phyloP scores from a whole-genome alignment of 1,284 basidiomycete species.

The Quambalaria eucalypti region DNA sequence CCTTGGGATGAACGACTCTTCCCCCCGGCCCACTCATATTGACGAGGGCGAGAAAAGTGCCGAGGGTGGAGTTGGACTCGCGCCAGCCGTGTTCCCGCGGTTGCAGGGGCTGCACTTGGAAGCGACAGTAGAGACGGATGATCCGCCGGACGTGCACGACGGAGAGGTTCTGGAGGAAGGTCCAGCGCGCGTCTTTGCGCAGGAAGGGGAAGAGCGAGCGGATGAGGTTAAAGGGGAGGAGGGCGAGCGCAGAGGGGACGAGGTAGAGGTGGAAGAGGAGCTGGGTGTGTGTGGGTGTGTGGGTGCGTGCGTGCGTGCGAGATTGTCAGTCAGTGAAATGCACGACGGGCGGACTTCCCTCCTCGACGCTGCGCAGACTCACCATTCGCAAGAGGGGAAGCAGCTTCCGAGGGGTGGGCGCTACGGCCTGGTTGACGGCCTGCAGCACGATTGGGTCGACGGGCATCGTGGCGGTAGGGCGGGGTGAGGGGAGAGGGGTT shows the following conservation, averaged over 20 bases:
- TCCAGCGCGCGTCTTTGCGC: slow-evolving; percentile 21
- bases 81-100: slow-evolving; percentile 35
- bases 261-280: slow-evolving; percentile 35
- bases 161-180: slow-evolving; percentile 21
- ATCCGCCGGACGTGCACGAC: slow-evolving; percentile 26
- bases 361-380: too few species aligned
- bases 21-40: slow-evolving; percentile 38
- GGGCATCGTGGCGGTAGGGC: too few species aligned
- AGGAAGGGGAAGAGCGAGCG: slow-evolving; percentile 22
- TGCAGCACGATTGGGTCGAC: slow-evolving; percentile 20
- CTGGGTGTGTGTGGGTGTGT: neutral
- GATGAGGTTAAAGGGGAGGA: slow-evolving; percentile 26
- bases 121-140: slow-evolving; percentile 28
- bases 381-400: slow-evolving; percentile 17
- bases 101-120: slow-evolving; percentile 32
- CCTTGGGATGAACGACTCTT: slow-evolving; percentile 20
- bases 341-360: too few species aligned
- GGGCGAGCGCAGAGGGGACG: slow-evolving; percentile 21
- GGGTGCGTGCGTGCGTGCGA: neutral
- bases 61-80: slow-evolving; percentile 27
- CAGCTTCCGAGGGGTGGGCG: slow-evolving; percentile 13
- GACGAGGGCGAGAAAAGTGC: slow-evolving; percentile 17
- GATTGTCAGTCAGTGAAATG: neutral
- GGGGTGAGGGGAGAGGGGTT: too few species aligned
- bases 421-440: slow-evolving; percentile 13